Percentiles rank a stretch among this genome's conserved stretches.
Conservation (phyloP, 2,329 filamentous ascomycete genomes). For the Furcasterigmium sp. region DNA sequence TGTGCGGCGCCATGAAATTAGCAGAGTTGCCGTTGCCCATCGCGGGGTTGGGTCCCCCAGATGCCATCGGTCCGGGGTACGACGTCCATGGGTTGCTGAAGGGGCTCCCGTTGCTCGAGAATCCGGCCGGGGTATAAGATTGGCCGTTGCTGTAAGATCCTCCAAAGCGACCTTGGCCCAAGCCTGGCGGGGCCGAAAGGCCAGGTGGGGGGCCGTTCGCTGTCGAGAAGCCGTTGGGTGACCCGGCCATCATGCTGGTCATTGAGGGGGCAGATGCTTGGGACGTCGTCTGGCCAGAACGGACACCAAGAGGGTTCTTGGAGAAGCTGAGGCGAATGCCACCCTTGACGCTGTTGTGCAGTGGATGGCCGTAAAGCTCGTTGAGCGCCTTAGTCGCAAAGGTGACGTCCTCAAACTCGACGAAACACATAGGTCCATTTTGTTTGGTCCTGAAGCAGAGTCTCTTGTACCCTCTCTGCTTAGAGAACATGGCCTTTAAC, state of each 20-base stretch:
- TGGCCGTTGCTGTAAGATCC: slow-evolving; percentile 6
- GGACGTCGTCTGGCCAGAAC: slow-evolving; percentile 62
- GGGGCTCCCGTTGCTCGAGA: slow-evolving; percentile 13
- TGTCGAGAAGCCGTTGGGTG: slow-evolving; percentile 58
- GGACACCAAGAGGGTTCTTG: slow-evolving; percentile 92
- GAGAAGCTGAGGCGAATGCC: slow-evolving; percentile 95
- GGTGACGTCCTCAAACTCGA: slow-evolving; percentile 92
- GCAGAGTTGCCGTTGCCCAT: slow-evolving; percentile 12
- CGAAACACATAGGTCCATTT: slow-evolving; percentile 97
- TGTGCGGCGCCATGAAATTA: slow-evolving; percentile 23
- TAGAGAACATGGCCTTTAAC: slow-evolving; percentile 87
- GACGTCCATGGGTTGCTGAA: slow-evolving; percentile 9
- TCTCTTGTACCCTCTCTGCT: slow-evolving; percentile 90
- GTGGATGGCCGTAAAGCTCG: slow-evolving; percentile 78
- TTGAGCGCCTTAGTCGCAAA: slow-evolving; percentile 88
- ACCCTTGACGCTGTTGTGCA: slow-evolving; percentile 90
- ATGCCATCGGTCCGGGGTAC: slow-evolving; percentile 11
- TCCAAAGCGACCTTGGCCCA: slow-evolving; percentile 33
- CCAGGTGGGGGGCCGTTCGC: slow-evolving; percentile 78
- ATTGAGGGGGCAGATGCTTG: slow-evolving; percentile 43
- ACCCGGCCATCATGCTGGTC: slow-evolving; percentile 49
- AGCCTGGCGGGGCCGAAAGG: slow-evolving; percentile 67
- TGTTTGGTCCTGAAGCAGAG: slow-evolving; percentile 92
- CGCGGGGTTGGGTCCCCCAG: slow-evolving; percentile 13
- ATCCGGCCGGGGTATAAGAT: slow-evolving; percentile 11